Evolutionary conservation across 225 moss, liverwort and hornwort species (phyloP), one percentile per base, ranked within the genome.

Genomic region (Climacium dendroides): DNA sequence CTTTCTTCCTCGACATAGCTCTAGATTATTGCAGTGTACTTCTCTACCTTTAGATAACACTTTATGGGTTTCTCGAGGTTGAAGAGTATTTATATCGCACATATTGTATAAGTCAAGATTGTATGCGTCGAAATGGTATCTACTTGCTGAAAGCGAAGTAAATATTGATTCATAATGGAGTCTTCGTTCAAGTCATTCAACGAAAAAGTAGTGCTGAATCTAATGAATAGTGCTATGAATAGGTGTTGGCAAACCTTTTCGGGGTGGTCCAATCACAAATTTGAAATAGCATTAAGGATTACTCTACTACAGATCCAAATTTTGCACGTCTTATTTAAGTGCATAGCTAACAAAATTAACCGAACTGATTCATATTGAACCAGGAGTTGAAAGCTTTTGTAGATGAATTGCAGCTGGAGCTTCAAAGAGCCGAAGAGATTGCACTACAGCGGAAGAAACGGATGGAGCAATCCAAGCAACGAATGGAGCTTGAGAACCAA

Each of bases 331-430:
- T 69, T 78, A 13, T 52, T 32, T 5, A 11, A 28, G 45, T 79
- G 52, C 19, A 29, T 25, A 55, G n/a, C 19, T 70, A 58, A 76
- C 70, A 87, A 62, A 80, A 64, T 37, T 69, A 66, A 80, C 60
- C 79, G 29, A 86, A 70, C 18, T 76, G 61, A 55, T 86, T 80
- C 50, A n/a, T 74, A 41, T 80, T 83, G 50, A 86, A 88, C 58
- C 88, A 94, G 95, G 92, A 94, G 85, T 90, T 96, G 87, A 91
- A 93, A 90, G 84, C 84, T 69, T 91, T 81, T 84, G 88, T 94
- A 85, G 92, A 78, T 64, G 88, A 93, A 59, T 88, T 96, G 87
- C 95, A 94, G 29, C 82, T 90, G 57, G 93, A 96, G 74, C 87
- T 95, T 86, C 93, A 92, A 87, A 89, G 85, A 85, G 89, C 87